Conservation (phyloP, 129 eudicot species). For the Apium graveolens region DNA sequence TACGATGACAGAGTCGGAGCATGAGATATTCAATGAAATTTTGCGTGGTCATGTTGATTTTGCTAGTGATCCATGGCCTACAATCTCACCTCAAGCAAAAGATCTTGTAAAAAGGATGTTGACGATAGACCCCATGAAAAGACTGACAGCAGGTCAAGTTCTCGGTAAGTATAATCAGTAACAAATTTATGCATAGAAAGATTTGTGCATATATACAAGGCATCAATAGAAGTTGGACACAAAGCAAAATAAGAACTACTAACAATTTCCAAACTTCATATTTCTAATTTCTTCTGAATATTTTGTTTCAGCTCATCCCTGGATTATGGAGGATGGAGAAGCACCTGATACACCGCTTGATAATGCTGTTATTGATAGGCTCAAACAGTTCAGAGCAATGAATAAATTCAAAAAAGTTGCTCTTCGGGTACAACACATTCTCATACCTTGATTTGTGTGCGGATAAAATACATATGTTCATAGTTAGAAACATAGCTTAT, state of each 20-base stretch:
- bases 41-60: slow-evolving; percentile 66
- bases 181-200: not conserved
- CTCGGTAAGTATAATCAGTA: slow-evolving; percentile 48
- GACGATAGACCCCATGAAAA: slow-evolving; percentile 56
- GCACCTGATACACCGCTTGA: slow-evolving; percentile 89
- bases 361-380: slow-evolving; percentile 68
- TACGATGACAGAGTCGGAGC: slow-evolving; percentile 57
- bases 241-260: not conserved
- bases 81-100: slow-evolving; percentile 60
- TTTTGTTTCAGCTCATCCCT: slow-evolving; percentile 54
- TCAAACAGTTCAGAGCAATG: slow-evolving; percentile 86
- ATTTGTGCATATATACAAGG: not conserved
- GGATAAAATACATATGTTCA: not conserved
- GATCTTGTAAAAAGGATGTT: slow-evolving; percentile 75
- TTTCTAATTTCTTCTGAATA: not conserved
- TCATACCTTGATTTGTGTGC: not conserved
- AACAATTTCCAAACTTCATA: not conserved
- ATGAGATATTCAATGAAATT: slow-evolving; percentile 74
- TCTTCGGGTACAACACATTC: slow-evolving; percentile 44
- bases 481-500: not conserved
- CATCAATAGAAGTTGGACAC: not conserved
- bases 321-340: slow-evolving; percentile 88
- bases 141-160: slow-evolving; percentile 71
- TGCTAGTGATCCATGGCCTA: slow-evolving; percentile 71
- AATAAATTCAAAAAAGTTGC: slow-evolving; percentile 82